Base-by-base conservation (phyloP, 768 basidiomycete genomes). In the Boletus vermiculosoides region DNA sequence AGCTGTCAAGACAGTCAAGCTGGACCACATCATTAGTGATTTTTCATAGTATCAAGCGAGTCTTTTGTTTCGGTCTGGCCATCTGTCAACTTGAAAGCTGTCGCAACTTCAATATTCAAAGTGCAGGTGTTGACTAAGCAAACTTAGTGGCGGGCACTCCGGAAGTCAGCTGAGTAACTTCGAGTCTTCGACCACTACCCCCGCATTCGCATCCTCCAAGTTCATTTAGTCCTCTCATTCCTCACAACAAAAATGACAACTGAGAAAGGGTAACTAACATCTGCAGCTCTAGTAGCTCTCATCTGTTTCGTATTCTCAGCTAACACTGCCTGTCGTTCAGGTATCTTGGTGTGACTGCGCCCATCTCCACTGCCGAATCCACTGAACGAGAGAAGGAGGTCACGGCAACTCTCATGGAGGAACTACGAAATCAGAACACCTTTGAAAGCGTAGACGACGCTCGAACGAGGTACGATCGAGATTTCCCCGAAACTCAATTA, bases 361-460 rank as follows among this genome's bases (percentile, higher is more conserved):
- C 93, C 52, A 94, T 96, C 65, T 87, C 91, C 45, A 83, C 81
- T 23, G 74, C 71, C 33, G 87, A 89, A 63, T 94, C 92, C 20
- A 90, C 73, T 49, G 80, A 84, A 57, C 80, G 86, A 64, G 92
- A 94, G 75, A 88, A 86, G 71, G 88, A 90, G 71, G 89, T 94
- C 22, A 93, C 91, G 0, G 67, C 78, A 18, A 88, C 90, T 7
- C 77, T 99, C 51, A 92, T 98, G 89, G 87, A 92, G 55, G 96
- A 99, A 72, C 81, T 99, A 33, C 81, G 85, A 66, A 77, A 83
- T 45, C 88, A 96, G 67, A 88, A 90, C 55, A 88, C 88, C 3
- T 96, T 97, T 72, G 96, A 98, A 75, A 85, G 80, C 45, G 90
- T 93, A 59, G 88, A 92, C 52, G 94, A 98, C 73, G 80, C 91